These are phyloP conservation scores for Cicer judaicum DNA, from an alignment of 306 rosid genomes.

Conservation along the genomic window DNA sequence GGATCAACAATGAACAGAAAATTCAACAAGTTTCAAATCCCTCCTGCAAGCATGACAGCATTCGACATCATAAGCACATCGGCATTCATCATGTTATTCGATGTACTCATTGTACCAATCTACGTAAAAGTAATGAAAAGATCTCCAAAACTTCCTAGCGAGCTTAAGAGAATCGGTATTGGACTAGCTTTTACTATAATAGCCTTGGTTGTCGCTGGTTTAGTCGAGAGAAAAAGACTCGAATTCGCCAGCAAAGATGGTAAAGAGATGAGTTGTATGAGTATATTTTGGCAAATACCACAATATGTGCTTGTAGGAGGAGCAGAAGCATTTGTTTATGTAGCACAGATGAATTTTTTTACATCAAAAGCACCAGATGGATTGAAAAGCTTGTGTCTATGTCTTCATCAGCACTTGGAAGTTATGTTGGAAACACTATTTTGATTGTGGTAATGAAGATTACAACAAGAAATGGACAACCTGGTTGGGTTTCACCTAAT, in stretches of 20 bases:
- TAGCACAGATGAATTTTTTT: slow-evolving; percentile 69
- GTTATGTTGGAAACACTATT: slow-evolving; percentile 58
- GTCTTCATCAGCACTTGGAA: slow-evolving; percentile 64
- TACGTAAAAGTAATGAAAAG: slow-evolving; percentile 45
- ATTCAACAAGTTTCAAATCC: slow-evolving; percentile 53
- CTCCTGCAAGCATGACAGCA: slow-evolving; percentile 69
- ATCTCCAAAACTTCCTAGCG: slow-evolving; percentile 52
- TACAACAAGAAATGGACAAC: slow-evolving; percentile 50
- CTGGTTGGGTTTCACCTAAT: slow-evolving; percentile 70
- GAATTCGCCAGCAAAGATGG: slow-evolving; percentile 30
- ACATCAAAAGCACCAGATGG: slow-evolving; percentile 60
- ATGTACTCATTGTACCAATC: slow-evolving; percentile 49
- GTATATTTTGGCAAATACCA: slow-evolving; percentile 71
- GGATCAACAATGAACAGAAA: slow-evolving; percentile 63
- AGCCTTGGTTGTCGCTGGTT: slow-evolving; percentile 59
- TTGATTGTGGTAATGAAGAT: slow-evolving; percentile 57
- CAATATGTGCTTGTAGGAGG: slow-evolving; percentile 63
- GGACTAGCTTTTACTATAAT: slow-evolving; percentile 53
- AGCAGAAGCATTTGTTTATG: slow-evolving; percentile 60
- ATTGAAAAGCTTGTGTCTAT: slow-evolving; percentile 62
- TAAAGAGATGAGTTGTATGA: slow-evolving; percentile 54
- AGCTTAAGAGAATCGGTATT: slow-evolving; percentile 60
- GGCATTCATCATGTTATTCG: slow-evolving; percentile 55
- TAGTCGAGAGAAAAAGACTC: slow-evolving; percentile 55
- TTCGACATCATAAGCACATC: slow-evolving; percentile 66